Conservation (phyloP, 1,284 basidiomycete genomes). For the Leucoagaricus sp. region DNA sequence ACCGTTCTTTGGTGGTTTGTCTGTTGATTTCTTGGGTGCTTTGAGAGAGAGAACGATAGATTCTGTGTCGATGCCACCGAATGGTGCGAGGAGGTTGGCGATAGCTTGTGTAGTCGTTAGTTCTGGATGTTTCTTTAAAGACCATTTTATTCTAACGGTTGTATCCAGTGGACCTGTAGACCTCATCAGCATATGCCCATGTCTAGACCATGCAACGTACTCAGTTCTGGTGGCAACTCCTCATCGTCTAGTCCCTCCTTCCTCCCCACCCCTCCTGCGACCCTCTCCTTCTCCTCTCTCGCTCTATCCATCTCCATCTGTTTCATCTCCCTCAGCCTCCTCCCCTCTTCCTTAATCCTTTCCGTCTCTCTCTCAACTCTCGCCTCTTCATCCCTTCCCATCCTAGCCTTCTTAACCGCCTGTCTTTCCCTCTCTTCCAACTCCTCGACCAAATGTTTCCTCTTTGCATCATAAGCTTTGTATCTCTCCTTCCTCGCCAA, state of each 20-base stretch:
- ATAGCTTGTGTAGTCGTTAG: constrained; percentile 55
- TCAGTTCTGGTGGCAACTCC: constrained; percentile 27
- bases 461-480: constrained; percentile 76
- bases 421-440: constrained; percentile 81
- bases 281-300: constrained; percentile 37
- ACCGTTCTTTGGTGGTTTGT: constrained; percentile 59
- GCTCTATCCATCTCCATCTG: constrained; percentile 48
- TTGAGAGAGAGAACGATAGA: constrained; percentile 69
- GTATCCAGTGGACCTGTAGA: constrained; percentile 64
- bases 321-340: constrained; percentile 68
- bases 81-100: constrained; percentile 51
- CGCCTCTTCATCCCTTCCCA: constrained; percentile 59
- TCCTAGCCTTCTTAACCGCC: constrained; percentile 72
- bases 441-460: constrained; percentile 81
- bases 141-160: constrained; percentile 71
- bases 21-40: constrained; percentile 53
- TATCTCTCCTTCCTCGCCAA: constrained; percentile 73
- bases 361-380: constrained; percentile 67
- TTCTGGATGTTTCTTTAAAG: constrained; percentile 54
- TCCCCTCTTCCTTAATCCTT: constrained; percentile 77
- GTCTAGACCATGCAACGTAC: background rate
- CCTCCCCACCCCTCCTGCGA: constrained; percentile 29
- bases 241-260: too few relatives aligned
- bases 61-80: constrained; percentile 61
- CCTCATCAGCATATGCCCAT: background rate